Percentiles rank a stretch among this genome's conserved stretches.
Conservation (phyloP, 768 basidiomycete genomes). For the Agaricus subrufescens region DNA sequence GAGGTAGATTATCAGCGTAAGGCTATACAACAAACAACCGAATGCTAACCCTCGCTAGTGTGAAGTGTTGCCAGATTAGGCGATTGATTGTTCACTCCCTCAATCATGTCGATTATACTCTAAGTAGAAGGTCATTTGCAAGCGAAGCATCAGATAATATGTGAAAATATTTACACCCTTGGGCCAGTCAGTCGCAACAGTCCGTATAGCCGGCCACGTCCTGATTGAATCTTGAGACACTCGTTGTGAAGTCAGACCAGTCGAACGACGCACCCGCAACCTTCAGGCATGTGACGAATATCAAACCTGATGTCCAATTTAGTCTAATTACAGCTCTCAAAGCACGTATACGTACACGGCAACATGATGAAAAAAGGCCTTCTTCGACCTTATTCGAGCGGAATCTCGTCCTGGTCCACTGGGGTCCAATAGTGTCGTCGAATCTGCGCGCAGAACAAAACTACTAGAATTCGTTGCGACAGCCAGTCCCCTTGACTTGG, state of each 20-base stretch:
- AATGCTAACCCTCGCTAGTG: constrained; percentile 34
- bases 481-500: constrained; percentile 47
- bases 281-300: constrained; percentile 33
- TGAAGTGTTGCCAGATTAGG: constrained; percentile 34
- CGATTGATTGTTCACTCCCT: constrained; percentile 34
- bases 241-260: not conserved
- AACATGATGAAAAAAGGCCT: constrained; percentile 47
- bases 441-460: constrained; percentile 52
- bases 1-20: not conserved
- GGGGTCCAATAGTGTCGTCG: constrained; percentile 38
- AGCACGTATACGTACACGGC: constrained; percentile 36
- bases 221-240: constrained; percentile 13
- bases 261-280: constrained; percentile 23
- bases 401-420: constrained; percentile 49
- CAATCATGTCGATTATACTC: constrained; percentile 39
- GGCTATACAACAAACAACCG: constrained; percentile 29
- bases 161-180: constrained; percentile 20
- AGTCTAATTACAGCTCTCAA: not conserved
- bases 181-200: constrained; percentile 47
- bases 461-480: constrained; percentile 36
- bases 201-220: constrained; percentile 56
- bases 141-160: not conserved
- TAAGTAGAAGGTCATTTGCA: not conserved
- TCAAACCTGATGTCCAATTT: constrained; percentile 24
- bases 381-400: constrained; percentile 48